Evolutionary conservation across 2,329 filamentous ascomycete species (phyloP), one percentile per base, ranked within the genome.

Genomic region (Diaporthe citri): DNA sequence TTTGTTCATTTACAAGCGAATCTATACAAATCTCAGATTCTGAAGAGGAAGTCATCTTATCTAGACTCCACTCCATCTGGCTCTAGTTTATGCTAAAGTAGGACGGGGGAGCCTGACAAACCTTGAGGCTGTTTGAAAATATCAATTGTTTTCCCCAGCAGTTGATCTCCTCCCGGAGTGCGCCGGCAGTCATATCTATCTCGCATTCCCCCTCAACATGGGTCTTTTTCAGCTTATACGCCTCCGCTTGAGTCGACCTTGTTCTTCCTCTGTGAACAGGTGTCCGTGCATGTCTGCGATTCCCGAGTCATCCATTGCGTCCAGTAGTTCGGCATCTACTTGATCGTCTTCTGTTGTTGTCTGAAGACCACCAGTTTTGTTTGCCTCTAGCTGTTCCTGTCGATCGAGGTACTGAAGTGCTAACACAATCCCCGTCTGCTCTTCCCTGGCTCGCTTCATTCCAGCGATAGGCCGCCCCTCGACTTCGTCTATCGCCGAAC

Each of bases 371-470:
- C 7, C n/a, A 10, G 15, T 22, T 28, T 9, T 9, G 20, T 62
- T 43, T 28, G 59, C 59, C 39, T 62, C 59, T 28, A 62, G n/a
- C 9, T 62, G 59, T 28, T 43, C 59, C 59, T 43, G 15, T 43
- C 59, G 59, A 62, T 62, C 59, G 1, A 62, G 59, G 15, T 43
- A 43, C 36, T 28, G 36, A 43, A 62, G n/a, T 3, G 59, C 59
- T 6, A 41, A 43, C 7, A n/a, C 39, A 15, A 62, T 8, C 28
- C 15, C n/a, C 10, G 36, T 43, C 39, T 62, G 36, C 9, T 62
- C 59, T 8, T 62, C 39, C 39, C 59, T 62, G 4, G 59, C 36
- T 10, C 22, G 59, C 15, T 15, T 43, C 12, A 62, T 12, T 9
- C 25, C 59, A 62, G n/a, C 36, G 10, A 62, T 1, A 20, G 36